Base-by-base conservation (phyloP, 345 rosid species). In the Ceriops decandra region DNA sequence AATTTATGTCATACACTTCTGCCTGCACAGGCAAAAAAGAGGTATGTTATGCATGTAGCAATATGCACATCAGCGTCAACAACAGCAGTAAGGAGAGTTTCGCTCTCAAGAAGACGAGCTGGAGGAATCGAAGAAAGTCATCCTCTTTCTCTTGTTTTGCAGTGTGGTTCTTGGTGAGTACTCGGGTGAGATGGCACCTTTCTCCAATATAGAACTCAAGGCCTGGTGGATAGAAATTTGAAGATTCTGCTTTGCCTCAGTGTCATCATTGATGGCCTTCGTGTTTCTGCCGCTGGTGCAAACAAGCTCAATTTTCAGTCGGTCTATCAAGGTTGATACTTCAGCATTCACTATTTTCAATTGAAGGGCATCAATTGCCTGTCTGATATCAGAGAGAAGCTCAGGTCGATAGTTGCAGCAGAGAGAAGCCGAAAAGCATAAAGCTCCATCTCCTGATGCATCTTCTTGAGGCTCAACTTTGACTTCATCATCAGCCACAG, bases 401-500 rank as follows among this genome's bases (percentile, higher is more conserved):
- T 82, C 82, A 7, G 91, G 88, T 11, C 81, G 80, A 63, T 77
- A 80, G 20, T 82, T 82, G 52, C 90, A 89, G 24, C 90, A 87
- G 60, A 89, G 69, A 4, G 90, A 80, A 38, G 84, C 90, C 74
- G 63, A 75, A 73, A 80, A 76, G 4, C 22, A 75, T 32, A 72
- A 68, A 11, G 74, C 62, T 61, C 80, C 84, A 15, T 76, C 62
- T 47, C 64, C 32, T 2, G 49, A 42, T 24, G 42, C 71, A 3
- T 69, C 68, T 0, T 68, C 66, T 21, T 62, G 66, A 1, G 71
- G 73, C 70, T 85, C 91, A 52, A 89, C 86, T 68, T 60, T 81
- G 38, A 85, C 79, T 57, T 85, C 87, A 52, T 87, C 88, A 1
- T 72, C 52, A 46, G 84, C 90, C 67, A 71, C 28, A 51, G 95